These are phyloP conservation scores for Erigeron canadensis DNA, from an alignment of 129 eudicot genomes.

Conservation along the genomic window DNA sequence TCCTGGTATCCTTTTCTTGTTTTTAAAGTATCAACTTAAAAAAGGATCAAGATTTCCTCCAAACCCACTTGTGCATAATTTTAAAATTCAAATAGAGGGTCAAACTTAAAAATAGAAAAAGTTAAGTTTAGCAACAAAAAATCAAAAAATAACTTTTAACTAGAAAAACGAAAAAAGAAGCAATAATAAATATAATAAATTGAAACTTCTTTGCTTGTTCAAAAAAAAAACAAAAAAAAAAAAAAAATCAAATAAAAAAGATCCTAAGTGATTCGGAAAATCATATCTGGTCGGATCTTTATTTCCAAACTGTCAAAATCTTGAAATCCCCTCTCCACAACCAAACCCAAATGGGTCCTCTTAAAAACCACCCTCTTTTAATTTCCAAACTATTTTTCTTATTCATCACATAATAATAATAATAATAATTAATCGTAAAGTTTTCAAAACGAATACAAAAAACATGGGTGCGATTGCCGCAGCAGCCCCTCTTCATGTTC, in stretches of 20 bases:
- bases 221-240: too few relatives aligned
- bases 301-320: slow-evolving; percentile 67
- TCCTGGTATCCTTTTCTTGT: slow-evolving; percentile 15
- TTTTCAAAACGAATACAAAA: slow-evolving; percentile 15
- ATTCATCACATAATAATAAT: not conserved
- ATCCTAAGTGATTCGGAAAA: slow-evolving; percentile 52
- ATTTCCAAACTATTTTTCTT: not conserved
- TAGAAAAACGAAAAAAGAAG: not conserved
- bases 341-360: slow-evolving; percentile 27
- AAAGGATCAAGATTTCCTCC: slow-evolving; percentile 14
- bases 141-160: too few relatives aligned
- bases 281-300: slow-evolving; percentile 61
- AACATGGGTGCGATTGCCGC: slow-evolving; percentile 44
- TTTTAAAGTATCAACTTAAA: not conserved
- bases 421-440: too few relatives aligned
- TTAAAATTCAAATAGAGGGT: not conserved
- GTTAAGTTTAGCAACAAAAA: not conserved
- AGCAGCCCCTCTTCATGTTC: slow-evolving; percentile 60
- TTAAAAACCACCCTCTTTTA: slow-evolving; percentile 24
- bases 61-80: not conserved
- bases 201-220: slow-evolving; percentile 59
- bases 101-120: not conserved
- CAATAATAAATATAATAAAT: slow-evolving; percentile 24
- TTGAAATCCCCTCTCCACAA: slow-evolving; percentile 30
- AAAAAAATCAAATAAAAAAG: slow-evolving; percentile 42